A percentile compares a stretch with the other conserved stretches of the same genome.
These are phyloP conservation scores for Candida nemodendra DNA, from an alignment of 805 yeast genomes.

Conservation along the genomic window DNA sequence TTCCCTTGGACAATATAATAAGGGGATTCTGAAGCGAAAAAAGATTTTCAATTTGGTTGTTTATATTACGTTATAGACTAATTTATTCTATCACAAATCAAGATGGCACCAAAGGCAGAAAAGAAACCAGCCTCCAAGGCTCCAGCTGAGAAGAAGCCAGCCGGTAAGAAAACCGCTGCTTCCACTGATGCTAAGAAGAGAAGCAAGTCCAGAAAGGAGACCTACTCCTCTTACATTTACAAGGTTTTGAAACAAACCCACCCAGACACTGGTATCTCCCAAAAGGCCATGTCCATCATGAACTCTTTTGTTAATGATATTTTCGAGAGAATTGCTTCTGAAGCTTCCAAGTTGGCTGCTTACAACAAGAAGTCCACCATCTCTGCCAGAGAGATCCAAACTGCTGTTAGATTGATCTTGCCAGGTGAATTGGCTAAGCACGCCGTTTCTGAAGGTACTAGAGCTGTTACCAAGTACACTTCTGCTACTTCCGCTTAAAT, in stretches of 20 bases:
- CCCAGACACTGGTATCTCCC: conserved; percentile 99
- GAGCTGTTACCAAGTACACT: conserved; percentile 96
- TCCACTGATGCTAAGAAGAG: conserved; percentile 85
- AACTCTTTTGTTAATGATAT: conserved; percentile 98
- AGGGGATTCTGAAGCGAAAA: conserved; percentile 1
- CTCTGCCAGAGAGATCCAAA: conserved; percentile 97
- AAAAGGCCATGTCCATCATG: conserved; percentile 97
- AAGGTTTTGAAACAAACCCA: conserved; percentile 98
- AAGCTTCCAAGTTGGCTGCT: conserved; percentile 97
- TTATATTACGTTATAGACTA: too few species aligned
- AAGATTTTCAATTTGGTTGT: not conserved
- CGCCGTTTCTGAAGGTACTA: conserved; percentile 98
- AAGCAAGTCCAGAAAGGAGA: conserved; percentile 94
- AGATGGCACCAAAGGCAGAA: conserved; percentile 66
- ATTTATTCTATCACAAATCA: conserved; percentile 23
- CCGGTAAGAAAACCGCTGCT: conserved; percentile 88
- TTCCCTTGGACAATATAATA: not conserved
- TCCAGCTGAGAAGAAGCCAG: conserved; percentile 93
- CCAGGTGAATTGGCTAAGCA: conserved; percentile 99
- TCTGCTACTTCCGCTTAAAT: conserved; percentile 49
- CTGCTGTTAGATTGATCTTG: conserved; percentile 95
- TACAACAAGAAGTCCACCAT: conserved; percentile 98
- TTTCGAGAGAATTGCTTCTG: conserved; percentile 96
- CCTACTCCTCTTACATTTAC: conserved; percentile 97
- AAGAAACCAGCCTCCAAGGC: conserved; percentile 88